These are phyloP conservation scores for Mucor racemosus DNA, from an alignment of 371 early-diverging fungal species.

Conservation along the genomic window DNA sequence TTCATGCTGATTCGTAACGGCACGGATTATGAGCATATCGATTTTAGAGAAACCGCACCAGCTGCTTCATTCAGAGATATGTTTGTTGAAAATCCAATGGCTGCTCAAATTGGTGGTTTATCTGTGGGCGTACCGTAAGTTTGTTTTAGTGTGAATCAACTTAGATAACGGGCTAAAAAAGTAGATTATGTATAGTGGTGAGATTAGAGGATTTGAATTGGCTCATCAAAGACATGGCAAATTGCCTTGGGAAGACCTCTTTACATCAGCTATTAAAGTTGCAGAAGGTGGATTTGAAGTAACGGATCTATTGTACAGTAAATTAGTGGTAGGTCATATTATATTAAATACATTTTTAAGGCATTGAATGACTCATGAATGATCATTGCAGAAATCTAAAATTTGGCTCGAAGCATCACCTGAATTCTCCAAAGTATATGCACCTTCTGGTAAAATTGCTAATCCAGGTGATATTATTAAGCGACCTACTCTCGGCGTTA, in stretches of 20 bases:
- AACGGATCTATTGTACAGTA: slow-evolving; percentile 56
- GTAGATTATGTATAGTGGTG: slow-evolving; percentile 58
- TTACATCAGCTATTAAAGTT: slow-evolving; percentile 81
- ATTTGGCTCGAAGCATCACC: slow-evolving; percentile 45
- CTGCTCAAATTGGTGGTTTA: slow-evolving; percentile 79
- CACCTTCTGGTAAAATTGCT: slow-evolving; percentile 69
- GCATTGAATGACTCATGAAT: background rate
- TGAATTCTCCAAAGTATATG: slow-evolving; percentile 62
- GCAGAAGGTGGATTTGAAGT: slow-evolving; percentile 85
- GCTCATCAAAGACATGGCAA: slow-evolving; percentile 85
- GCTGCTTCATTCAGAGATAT: slow-evolving; percentile 69
- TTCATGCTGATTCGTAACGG: slow-evolving; percentile 92
- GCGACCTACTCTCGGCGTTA: slow-evolving; percentile 78
- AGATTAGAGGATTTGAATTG: slow-evolving; percentile 84
- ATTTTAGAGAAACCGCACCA: slow-evolving; percentile 94
- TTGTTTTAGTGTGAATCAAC: background rate
- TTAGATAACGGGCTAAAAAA: too few relatives aligned
- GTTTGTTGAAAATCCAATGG: slow-evolving; percentile 68
- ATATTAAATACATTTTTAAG: background rate
- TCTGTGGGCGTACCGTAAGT: slow-evolving; percentile 89
- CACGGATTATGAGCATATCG: slow-evolving; percentile 61
- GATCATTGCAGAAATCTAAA: slow-evolving; percentile 30
- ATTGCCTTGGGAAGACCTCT: slow-evolving; percentile 85
- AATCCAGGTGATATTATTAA: slow-evolving; percentile 75
- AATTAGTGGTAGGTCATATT: slow-evolving; percentile 43